Base-by-base conservation (phyloP, 2,329 filamentous ascomycete species). In the Neonectria ditissima region DNA sequence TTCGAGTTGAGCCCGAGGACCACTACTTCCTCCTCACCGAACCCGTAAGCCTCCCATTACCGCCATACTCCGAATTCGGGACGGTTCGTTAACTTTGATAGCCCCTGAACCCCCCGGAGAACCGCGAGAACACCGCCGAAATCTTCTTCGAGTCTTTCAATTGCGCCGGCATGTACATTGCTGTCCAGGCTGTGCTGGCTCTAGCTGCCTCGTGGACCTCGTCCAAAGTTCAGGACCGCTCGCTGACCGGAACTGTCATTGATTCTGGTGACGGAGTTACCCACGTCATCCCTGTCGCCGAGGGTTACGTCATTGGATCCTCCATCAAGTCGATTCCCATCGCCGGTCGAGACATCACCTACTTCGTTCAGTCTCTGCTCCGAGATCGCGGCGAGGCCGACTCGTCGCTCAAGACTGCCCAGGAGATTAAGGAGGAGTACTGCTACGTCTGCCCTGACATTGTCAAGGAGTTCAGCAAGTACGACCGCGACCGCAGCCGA, bases 91-190 rank as follows among this genome's bases (percentile, higher is more conserved):
- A 28, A 68, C 50, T 14, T 14, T 18, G 41, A 59, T 59, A 97
- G 92, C 96, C 96, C 69, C 87, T 99, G 77, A 99, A 99, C 80
- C 96, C 96, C 37, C 96, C 96, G 28, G 96, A 99, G 83, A 98
- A 99, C 82, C 94, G 96, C 77, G 96, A 99, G 82, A 97, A 97
- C 79, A 98, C 96, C 26, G 96, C 96, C 80, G 96, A 99, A 80
- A 99, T 99, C 81, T 97, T 99, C 89, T 99, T 99, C 83, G 96
- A 99, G 79, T 98, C 96, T 4, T 99, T 99, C 86, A 99, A 99
- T 83, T 98, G 96, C 80, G 95, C 96, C 62, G 96, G 96, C 82
- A 90, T 99, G 69, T 99, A 99, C 82, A 99, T 99, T 78, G 96
- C 96, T 50, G 96, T 99, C 14, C 96, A 99, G 82, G 96, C 96